These are phyloP conservation scores for Colletotrichum tamarilloi DNA, from an alignment of 2,329 filamentous ascomycete species.

Conservation along the genomic window DNA sequence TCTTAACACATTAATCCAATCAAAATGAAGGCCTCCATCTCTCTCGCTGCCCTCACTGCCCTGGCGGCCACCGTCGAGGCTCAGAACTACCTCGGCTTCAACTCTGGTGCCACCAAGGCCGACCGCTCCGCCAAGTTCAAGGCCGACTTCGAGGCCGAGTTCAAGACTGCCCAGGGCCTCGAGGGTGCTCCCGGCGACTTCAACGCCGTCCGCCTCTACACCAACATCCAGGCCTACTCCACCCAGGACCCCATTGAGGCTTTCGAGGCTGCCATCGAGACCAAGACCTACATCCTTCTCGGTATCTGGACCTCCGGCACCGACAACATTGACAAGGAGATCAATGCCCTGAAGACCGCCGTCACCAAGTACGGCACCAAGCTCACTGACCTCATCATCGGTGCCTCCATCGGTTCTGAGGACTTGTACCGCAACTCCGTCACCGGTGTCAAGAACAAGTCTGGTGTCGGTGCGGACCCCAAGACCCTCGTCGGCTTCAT, in stretches of 20 bases:
- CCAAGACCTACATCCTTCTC: slow-evolving; percentile 70
- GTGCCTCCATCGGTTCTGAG: slow-evolving; percentile 74
- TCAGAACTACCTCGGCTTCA: slow-evolving; percentile 65
- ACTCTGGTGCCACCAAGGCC: slow-evolving; percentile 59
- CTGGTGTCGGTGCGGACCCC: slow-evolving; percentile 70
- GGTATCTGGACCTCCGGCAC: slow-evolving; percentile 72
- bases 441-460: slow-evolving; percentile 72
- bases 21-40: slow-evolving; percentile 53
- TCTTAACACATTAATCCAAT: not conserved
- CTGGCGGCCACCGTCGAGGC: slow-evolving; percentile 54
- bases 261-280: slow-evolving; percentile 76
- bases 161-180: slow-evolving; percentile 54
- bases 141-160: slow-evolving; percentile 59
- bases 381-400: slow-evolving; percentile 69
- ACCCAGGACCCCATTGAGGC: slow-evolving; percentile 84
- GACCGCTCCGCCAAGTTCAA: slow-evolving; percentile 64
- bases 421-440: slow-evolving; percentile 72
- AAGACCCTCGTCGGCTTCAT: slow-evolving; percentile 73
- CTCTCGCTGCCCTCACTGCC: slow-evolving; percentile 48
- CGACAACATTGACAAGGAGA: slow-evolving; percentile 67
- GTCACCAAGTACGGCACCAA: slow-evolving; percentile 62
- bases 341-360: slow-evolving; percentile 68
- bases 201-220: slow-evolving; percentile 73
- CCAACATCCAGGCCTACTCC: slow-evolving; percentile 72
- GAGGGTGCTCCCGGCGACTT: slow-evolving; percentile 63